Evolutionary conservation across 305 asterid genomes (phyloP).

Genomic region (Fraxinus sp.): DNA sequence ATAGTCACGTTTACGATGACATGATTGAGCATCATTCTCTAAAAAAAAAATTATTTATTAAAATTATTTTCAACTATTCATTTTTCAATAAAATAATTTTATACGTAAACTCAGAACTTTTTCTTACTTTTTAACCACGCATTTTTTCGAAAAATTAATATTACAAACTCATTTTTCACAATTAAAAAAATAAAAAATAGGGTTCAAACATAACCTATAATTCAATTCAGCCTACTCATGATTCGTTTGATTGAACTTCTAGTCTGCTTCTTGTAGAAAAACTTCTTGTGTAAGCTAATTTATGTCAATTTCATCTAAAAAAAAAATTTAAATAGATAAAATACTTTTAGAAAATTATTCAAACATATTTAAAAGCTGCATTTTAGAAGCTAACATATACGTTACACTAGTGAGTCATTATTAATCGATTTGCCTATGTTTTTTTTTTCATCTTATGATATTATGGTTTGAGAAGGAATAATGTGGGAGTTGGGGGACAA

Average conservation of each 20-base stretch:
- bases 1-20: background rate
- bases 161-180: background rate
- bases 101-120: too few species aligned
- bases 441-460: background rate
- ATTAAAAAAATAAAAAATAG: too few species aligned
- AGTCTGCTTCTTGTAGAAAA: background rate
- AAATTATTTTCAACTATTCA: too few species aligned
- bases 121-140: too few species aligned
- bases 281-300: background rate
- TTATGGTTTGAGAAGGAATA: background rate
- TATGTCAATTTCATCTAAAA: background rate
- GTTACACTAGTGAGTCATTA: background rate
- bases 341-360: background rate
- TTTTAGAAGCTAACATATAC: background rate
- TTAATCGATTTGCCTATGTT: background rate
- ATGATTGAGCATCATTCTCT: background rate
- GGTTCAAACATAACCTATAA: background rate
- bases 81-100: too few species aligned
- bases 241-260: background rate
- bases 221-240: background rate
- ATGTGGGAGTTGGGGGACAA: background rate
- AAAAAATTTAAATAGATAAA: too few species aligned
- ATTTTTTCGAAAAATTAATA: too few species aligned
- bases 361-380: background rate
- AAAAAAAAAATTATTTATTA: too few species aligned